Base-by-base conservation (phyloP, 169 alveolate genomes). In the Eimeria praecox region DNA sequence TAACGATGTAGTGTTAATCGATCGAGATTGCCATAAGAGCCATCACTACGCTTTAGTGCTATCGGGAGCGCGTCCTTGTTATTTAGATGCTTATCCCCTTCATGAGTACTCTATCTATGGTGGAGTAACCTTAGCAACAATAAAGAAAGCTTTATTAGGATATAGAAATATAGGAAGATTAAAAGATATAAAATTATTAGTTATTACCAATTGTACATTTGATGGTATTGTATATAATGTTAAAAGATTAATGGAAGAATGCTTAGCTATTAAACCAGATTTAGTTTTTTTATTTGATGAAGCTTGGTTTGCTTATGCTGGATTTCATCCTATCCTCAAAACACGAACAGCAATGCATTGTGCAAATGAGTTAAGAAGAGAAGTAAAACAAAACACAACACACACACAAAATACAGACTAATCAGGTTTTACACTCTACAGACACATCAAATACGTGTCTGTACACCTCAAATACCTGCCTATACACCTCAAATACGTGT, bases 301-400 rank as follows among this genome's bases (percentile, higher is more conserved):
- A 78, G 97, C 97, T 62, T 96, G 97, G 97, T 96, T 56, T 90
- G 97, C 97, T 88, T 96, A 96, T 80, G 97, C 97, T 27, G 92
- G 95, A 49, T 96, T 96, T 69, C 97, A 96, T 46, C 97, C 97
- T 46, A 96, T 96, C 69, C 94, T 96, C 38, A 95, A 95, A 66
- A 85, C 95, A 40, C 56, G 97, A 16, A 96, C 97, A 16, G 97
- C 97, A 54, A 96, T 96, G 97, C 77, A 96, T 24, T 96, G 95
- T 27, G 97, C 97, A 16, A 96, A 96, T 49, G 95, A 82, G 35
- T 86, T 96, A 90, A 83, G 97, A 49, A 90, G 96, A 64, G 83
- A 49, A 30, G 94, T 89, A 33, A 62, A 62, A 20, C 42, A n/a
- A n/a, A n/a, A n/a, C n/a, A n/a, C n/a, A n/a, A n/a, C n/a, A n/a